Conservation (phyloP, 176 grass and related monocot genomes). For the Zea luxurians region DNA sequence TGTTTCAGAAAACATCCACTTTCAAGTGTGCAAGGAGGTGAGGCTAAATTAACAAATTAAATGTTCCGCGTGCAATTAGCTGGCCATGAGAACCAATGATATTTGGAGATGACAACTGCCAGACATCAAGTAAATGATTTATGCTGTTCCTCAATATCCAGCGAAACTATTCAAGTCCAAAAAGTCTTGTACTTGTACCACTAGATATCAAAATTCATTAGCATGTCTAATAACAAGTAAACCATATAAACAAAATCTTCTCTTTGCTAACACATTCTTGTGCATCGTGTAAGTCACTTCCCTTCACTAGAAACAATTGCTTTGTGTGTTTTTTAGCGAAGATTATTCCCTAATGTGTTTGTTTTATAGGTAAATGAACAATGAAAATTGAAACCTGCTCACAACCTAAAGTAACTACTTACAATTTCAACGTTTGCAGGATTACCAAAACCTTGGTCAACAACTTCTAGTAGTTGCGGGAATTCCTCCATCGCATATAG, state of each 20-base stretch:
- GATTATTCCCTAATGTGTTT: too few relatives aligned
- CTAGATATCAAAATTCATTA: too few relatives aligned
- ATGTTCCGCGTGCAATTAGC: neutral
- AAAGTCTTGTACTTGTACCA: too few relatives aligned
- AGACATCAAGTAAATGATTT: neutral
- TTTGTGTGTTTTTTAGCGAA: too few relatives aligned
- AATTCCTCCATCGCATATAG: conserved; percentile 92
- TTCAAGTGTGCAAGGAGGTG: neutral
- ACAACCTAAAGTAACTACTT: conserved; percentile 33
- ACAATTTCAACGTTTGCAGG: conserved; percentile 79
- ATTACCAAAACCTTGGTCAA: conserved; percentile 72
- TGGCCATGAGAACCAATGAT: neutral
- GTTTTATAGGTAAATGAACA: neutral
- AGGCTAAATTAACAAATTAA: neutral
- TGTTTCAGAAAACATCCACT: neutral
- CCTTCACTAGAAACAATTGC: too few relatives aligned
- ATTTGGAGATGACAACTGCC: neutral
- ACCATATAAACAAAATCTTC: too few relatives aligned
- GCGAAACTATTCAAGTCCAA: neutral
- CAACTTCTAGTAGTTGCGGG: conserved; percentile 71
- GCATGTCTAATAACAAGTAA: too few relatives aligned
- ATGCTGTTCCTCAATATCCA: neutral
- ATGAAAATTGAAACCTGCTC: neutral
- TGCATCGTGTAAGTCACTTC: too few relatives aligned
- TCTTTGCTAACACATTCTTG: too few relatives aligned